These are phyloP conservation scores for Aspergillus pseudotamarii DNA, from an alignment of 2,329 filamentous ascomycete genomes.

Conservation along the genomic window DNA sequence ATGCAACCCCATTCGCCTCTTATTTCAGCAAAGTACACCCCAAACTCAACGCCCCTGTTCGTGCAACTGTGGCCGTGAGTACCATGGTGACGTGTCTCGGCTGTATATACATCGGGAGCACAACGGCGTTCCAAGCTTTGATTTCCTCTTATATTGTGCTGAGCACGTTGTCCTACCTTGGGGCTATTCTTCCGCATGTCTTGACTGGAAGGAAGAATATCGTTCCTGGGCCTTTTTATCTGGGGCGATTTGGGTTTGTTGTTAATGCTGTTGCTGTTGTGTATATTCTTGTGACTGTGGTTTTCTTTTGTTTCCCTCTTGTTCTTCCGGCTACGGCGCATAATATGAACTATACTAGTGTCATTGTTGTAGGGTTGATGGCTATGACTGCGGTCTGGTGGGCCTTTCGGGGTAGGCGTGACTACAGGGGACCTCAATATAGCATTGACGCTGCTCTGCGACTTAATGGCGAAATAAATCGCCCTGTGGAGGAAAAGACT, in stretches of 20 bases:
- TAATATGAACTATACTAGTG: slow-evolving; percentile 58
- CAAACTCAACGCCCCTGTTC: slow-evolving; percentile 55
- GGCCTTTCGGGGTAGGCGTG: slow-evolving; percentile 30
- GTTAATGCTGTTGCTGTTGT: slow-evolving; percentile 57
- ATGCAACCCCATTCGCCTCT: slow-evolving; percentile 56
- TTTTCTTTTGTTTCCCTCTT: slow-evolving; percentile 66
- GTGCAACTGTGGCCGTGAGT: slow-evolving; percentile 57
- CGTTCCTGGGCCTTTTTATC: slow-evolving; percentile 61
- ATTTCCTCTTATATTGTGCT: slow-evolving; percentile 63
- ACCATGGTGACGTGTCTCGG: slow-evolving; percentile 60
- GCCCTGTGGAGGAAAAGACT: slow-evolving; percentile 12
- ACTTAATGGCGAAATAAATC: slow-evolving; percentile 48
- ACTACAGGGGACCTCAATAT: slow-evolving; percentile 41
- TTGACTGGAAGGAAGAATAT: slow-evolving; percentile 51
- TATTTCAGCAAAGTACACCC: slow-evolving; percentile 53
- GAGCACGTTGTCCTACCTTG: slow-evolving; percentile 60
- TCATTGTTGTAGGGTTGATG: slow-evolving; percentile 42
- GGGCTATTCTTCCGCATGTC: slow-evolving; percentile 63
- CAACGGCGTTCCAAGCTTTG: slow-evolving; percentile 68
- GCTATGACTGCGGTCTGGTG: slow-evolving; percentile 39
- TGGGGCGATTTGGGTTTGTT: slow-evolving; percentile 53
- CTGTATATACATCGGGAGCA: slow-evolving; percentile 66
- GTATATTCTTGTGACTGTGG: slow-evolving; percentile 64
- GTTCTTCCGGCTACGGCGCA: slow-evolving; percentile 47
- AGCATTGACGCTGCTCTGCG: slow-evolving; percentile 57